phyloP scores from a whole-genome alignment of 257 asterid genomes.

The Schizonepeta tenuifolia region DNA sequence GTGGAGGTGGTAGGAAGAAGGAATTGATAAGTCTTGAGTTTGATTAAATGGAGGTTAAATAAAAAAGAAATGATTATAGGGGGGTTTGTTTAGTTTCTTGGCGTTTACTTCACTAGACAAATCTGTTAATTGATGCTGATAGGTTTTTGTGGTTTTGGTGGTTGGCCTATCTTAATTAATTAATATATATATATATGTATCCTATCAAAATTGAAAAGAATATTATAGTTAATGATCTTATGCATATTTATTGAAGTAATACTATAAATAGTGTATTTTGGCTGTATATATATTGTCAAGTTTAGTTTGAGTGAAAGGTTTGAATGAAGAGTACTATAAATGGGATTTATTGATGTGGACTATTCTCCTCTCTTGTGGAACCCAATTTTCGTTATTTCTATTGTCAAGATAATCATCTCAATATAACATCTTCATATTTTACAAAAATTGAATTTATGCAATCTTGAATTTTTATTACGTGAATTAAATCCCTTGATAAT shows the following conservation, averaged over 20 bases:
- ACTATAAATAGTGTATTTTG: not conserved
- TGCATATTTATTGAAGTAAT: not conserved
- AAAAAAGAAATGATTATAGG: constrained; percentile 27
- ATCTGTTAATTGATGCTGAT: constrained; percentile 71
- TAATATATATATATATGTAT: not conserved
- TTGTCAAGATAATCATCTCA: too few relatives aligned
- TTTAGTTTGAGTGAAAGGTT: constrained; percentile 25
- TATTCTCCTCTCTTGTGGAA: constrained; percentile 31
- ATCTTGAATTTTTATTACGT: too few relatives aligned
- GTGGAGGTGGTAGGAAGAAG: constrained; percentile 32
- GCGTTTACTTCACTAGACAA: constrained; percentile 86
- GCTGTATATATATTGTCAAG: not conserved
- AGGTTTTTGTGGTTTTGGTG: constrained; percentile 42
- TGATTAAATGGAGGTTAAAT: constrained; percentile 30
- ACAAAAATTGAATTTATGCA: too few relatives aligned
- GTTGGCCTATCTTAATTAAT: constrained; percentile 54
- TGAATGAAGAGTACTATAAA: constrained; percentile 25
- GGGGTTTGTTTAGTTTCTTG: constrained; percentile 65
- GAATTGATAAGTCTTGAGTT: constrained; percentile 28
- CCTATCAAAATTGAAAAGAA: not conserved
- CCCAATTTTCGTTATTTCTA: constrained; percentile 32
- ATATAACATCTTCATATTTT: too few relatives aligned
- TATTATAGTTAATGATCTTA: not conserved
- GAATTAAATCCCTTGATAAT: too few relatives aligned
- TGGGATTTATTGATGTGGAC: constrained; percentile 32